Evolutionary conservation across 345 rosid species (phyloP).

Genomic region (Populus alba): DNA sequence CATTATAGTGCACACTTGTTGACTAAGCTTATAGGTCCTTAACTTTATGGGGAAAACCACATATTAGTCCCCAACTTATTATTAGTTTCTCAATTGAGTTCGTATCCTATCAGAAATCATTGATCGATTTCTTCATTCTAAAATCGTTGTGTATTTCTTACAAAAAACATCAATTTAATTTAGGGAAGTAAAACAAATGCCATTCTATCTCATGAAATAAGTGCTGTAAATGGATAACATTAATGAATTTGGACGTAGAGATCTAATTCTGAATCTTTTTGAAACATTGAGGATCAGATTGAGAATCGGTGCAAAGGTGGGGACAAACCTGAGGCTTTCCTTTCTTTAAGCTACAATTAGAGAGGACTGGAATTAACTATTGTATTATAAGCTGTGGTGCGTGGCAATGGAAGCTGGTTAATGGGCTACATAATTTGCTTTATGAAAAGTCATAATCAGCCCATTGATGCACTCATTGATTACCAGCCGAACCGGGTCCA

Average conservation of each 20-base stretch:
- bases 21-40: neutral
- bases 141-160: no score
- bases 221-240: no score
- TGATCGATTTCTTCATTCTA: no score
- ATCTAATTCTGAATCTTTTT: no score
- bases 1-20: neutral
- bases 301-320: neutral
- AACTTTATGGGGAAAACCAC: neutral
- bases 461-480: neutral
- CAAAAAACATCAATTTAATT: no score
- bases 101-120: neutral
- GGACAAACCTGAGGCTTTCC: neutral
- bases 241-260: no score
- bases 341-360: neutral
- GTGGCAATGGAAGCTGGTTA: neutral
- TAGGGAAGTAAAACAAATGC: no score
- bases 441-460: neutral
- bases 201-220: no score
- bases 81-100: neutral
- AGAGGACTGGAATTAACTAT: no score
- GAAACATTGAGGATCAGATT: neutral
- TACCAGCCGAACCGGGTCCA: neutral
- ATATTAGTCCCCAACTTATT: neutral
- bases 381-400: neutral
- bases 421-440: neutral